phyloP scores from a whole-genome alignment of 257 asterid species.

The Penstemon eatonii region DNA sequence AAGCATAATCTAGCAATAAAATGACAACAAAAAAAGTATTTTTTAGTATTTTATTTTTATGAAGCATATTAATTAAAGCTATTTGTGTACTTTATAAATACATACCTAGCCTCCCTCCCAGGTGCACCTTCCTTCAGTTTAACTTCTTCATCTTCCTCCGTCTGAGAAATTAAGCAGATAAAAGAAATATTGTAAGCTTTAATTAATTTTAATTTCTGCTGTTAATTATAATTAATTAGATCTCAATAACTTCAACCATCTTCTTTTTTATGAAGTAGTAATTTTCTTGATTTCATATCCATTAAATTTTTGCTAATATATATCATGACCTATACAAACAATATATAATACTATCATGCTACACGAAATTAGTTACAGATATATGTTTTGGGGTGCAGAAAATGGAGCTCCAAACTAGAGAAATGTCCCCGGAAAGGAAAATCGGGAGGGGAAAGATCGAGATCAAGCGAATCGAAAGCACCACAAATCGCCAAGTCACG shows the following conservation, averaged over 20 bases:
- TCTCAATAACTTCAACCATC: no score
- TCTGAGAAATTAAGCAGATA: conserved; percentile 32
- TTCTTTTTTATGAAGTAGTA: neutral
- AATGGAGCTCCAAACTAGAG: conserved; percentile 69
- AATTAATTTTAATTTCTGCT: no score
- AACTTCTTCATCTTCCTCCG: conserved; percentile 38
- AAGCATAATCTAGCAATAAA: neutral
- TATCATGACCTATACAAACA: neutral
- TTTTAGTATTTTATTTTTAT: conserved; percentile 22
- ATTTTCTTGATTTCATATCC: conserved; percentile 9
- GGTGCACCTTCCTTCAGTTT: conserved; percentile 44
- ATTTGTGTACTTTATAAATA: conserved; percentile 44
- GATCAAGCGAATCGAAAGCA: conserved; percentile 95
- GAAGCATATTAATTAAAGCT: neutral
- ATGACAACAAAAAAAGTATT: conserved; percentile 14
- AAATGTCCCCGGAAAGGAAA: conserved; percentile 64
- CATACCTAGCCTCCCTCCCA: conserved; percentile 26
- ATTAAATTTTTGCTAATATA: conserved; percentile 24
- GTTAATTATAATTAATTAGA: no score
- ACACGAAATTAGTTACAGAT: neutral
- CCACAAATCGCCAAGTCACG: conserved; percentile 94
- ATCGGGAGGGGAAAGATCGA: conserved; percentile 83
- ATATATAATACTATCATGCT: neutral
- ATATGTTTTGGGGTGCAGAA: conserved; percentile 22
- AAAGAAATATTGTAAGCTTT: conserved; percentile 15